Evolutionary conservation across 192 early-diverging fungal species (phyloP).

Genomic region (Coemansia sp.): DNA sequence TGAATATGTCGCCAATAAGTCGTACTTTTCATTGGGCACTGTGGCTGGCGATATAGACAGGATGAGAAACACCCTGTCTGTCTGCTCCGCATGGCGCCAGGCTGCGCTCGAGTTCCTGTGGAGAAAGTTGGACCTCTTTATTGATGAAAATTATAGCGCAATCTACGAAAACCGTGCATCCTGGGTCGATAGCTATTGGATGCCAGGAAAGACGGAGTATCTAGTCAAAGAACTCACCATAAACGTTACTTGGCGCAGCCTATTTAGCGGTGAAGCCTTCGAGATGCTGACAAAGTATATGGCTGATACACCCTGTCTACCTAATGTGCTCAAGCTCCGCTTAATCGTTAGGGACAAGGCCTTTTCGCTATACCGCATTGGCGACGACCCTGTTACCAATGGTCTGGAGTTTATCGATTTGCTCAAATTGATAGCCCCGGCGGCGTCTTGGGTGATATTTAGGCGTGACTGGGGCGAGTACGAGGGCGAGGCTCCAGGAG

Average conservation of each 20-base stretch:
- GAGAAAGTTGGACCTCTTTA: background rate
- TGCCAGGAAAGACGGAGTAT: background rate
- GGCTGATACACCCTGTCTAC: background rate
- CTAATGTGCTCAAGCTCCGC: background rate
- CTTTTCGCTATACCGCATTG: no score
- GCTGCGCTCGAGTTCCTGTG: background rate
- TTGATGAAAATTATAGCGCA: background rate
- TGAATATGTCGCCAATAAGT: background rate
- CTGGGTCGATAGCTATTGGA: background rate
- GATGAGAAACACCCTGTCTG: background rate
- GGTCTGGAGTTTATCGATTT: background rate
- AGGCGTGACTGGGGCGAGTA: background rate
- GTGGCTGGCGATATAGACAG: background rate
- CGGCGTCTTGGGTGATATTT: background rate
- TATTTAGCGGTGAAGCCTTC: background rate
- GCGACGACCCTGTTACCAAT: background rate
- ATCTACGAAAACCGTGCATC: background rate
- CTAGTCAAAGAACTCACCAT: slow-evolving; percentile 1
- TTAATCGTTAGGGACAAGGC: background rate
- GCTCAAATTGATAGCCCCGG: background rate
- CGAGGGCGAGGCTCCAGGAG: background rate
- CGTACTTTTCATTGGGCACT: background rate
- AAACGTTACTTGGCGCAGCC: background rate
- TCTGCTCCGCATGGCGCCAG: background rate
- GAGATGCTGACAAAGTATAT: background rate